Conservation (phyloP, 2,329 filamentous ascomycete genomes). For the Diaporthe sp. region DNA sequence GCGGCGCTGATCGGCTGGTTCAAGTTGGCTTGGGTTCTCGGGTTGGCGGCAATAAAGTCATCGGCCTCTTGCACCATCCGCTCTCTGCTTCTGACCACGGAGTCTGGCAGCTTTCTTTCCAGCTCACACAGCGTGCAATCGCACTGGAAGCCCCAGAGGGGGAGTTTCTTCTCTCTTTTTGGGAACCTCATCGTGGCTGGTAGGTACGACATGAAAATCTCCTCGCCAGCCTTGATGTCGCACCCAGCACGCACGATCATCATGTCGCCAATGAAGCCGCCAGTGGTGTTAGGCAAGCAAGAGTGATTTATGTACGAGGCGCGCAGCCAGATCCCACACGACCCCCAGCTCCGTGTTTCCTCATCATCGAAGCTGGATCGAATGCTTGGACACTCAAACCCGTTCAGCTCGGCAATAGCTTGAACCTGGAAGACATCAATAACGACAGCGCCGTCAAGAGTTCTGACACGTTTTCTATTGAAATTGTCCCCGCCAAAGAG, state of each 20-base stretch:
- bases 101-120: slow-evolving; percentile 46
- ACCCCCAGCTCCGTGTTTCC: too few species aligned
- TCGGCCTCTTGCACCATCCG: slow-evolving; percentile 46
- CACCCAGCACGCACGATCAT: slow-evolving; percentile 53
- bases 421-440: too few species aligned
- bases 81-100: slow-evolving; percentile 44
- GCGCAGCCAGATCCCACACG: slow-evolving; percentile 48
- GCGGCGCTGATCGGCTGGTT: fast-evolving
- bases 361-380: too few species aligned
- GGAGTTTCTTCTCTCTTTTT: not conserved
- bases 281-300: slow-evolving; percentile 50
- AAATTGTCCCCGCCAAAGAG: too few species aligned
- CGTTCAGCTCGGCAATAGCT: too few species aligned
- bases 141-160: slow-evolving; percentile 54
- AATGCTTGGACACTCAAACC: too few species aligned
- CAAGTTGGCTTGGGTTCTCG: not conserved
- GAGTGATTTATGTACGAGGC: slow-evolving; percentile 49
- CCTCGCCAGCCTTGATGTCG: slow-evolving; percentile 53
- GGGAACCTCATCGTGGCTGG: fast-evolving
- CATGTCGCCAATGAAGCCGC: slow-evolving; percentile 50
- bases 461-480: too few species aligned
- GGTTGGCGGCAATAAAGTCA: not conserved
- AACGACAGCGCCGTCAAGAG: too few species aligned
- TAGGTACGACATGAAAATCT: slow-evolving; percentile 47
- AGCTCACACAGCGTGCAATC: slow-evolving; percentile 54